Evolutionary conservation across 257 asterid species (phyloP), one percentile per base, ranked within the genome.

Genomic region (Buddleja alternifolia): DNA sequence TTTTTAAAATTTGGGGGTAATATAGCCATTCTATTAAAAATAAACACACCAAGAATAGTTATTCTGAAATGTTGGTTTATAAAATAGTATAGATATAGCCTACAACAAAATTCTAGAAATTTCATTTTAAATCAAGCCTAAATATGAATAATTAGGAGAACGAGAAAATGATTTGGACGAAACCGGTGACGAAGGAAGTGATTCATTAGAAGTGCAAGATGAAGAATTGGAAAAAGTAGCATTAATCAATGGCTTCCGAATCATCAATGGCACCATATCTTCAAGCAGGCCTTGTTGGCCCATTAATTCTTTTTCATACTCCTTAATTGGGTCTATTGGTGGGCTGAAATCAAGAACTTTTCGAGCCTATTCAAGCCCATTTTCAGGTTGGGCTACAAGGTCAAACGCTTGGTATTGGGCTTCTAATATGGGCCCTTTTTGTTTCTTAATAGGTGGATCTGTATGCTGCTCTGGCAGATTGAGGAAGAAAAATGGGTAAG

Each of bases 281-380:
- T 93, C 95, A 48, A 93, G 97, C 75, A 93, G 84, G 9, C 99
- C 98, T 66, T 81, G 83, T 21, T 82, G 73, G 61, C 66, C 71
- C 21, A 69, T 46, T 24, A 47, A 29, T 19, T 8, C 75, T 20
- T 29, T 62, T 37, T 51, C 83, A 41, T 39, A 4, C 2, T 69
- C 74, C 50, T 46, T 24, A 6, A 12, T 17, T 9, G 64, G 68
- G 53, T 56, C 75, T 20, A 45, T 4, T 50, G 29, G 8, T 45
- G 75, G 75, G 58, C 67, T 32, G 24, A 16, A 20, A 6, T 10
- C 40, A 8, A 21, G 8, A 56, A 20, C 21, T 0, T 0, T 10
- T 7, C 37, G 59, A 5, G 34, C 64, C 48, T 67, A 72, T 8
- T 60, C 75, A 42, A 64, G 60, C 73, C 73, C 81, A 36, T 57